Conservation (phyloP, 441 rosid species). For the Erysimum cheiri region DNA sequence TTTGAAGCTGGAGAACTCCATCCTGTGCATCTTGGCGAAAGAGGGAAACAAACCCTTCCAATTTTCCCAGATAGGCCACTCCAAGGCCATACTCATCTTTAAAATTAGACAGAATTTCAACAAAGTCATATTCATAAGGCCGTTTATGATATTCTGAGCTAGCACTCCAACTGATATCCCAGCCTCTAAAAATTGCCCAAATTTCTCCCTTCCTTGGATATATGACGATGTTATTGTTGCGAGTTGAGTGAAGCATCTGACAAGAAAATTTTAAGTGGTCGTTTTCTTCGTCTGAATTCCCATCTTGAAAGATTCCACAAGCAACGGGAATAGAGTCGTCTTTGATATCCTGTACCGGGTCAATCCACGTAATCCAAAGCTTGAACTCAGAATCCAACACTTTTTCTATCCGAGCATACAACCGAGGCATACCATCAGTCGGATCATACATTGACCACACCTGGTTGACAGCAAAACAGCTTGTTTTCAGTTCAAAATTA, state of each 20-base stretch:
- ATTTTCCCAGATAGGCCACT: conserved; percentile 73
- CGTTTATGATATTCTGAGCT: conserved; percentile 41
- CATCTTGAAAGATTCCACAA: conserved; percentile 67
- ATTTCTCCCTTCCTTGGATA: conserved; percentile 76
- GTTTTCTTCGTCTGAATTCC: conserved; percentile 46
- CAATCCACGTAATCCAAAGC: conserved; percentile 62
- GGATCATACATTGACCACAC: conserved; percentile 69
- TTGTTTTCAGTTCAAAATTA: conserved; percentile 55
- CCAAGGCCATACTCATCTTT: conserved; percentile 51
- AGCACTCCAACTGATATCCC: conserved; percentile 66
- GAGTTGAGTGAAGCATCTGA: conserved; percentile 43
- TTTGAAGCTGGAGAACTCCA: conserved; percentile 44
- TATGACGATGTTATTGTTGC: conserved; percentile 46
- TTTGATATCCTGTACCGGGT: conserved; percentile 50
- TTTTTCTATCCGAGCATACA: conserved; percentile 56
- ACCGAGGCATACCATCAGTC: conserved; percentile 68
- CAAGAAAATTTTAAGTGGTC: conserved; percentile 74
- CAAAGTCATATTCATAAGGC: conserved; percentile 75
- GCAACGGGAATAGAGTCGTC: conserved; percentile 52
- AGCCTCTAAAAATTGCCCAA: conserved; percentile 85
- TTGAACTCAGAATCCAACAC: conserved; percentile 55
- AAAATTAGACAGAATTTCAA: conserved; percentile 69
- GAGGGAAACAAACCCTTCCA: conserved; percentile 74
- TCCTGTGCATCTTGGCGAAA: conserved; percentile 38
- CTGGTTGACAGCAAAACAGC: conserved; percentile 57